Evolutionary conservation across 2,329 filamentous ascomycete species (phyloP), one percentile per base, ranked within the genome.

Genomic region (Sporothrix mexicana): DNA sequence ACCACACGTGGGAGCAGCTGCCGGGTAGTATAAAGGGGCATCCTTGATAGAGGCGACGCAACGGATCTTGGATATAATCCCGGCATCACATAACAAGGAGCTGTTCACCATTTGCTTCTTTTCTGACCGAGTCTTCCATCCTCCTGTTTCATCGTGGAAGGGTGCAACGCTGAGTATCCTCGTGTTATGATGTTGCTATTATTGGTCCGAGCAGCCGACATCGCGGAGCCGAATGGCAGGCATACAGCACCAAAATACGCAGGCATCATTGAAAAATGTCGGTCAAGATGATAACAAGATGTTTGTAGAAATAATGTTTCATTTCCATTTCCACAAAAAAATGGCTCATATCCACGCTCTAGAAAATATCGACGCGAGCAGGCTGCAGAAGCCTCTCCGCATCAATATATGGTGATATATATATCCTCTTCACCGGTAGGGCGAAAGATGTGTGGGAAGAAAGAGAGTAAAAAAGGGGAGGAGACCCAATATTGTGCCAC

Each of bases 311-410:
- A 61, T n/a, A 17, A 13, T 49, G 12, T 43, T 17, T 70, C 41
- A 61, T 59, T 70, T 61, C 20, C 20, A 70, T 59, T 59, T 47
- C 47, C 41, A 47, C 53, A 59, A 59, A 59, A 59, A 59, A 20
- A 61, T 20, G 43, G 6, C 13, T 70, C 41, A 47, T 70, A 25
- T 25, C 51, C 53, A 61, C 20, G 68, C 68, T 45, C 51, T 69
- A 57, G 30, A 55, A 51, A 68, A 43, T n/a, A 43, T 67, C 41
- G 61, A 66, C 41, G 61, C 17, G 36, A 64, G 36, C 36, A 45
- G 36, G 36, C 30, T 45, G 59, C 59, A 64, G 59, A 23, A n/a
- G 25, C 64, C 25, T 49, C 64, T 51, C 49, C 17, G 43, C 36
- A n/a, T 57, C 20, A 53, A 45, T 43, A 43, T 41, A 36, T 45